A percentile compares a stretch with the other conserved stretches of the same genome.
Evolutionary conservation across 805 yeast genomes (phyloP).

Genomic region (Yarrowia sp.): DNA sequence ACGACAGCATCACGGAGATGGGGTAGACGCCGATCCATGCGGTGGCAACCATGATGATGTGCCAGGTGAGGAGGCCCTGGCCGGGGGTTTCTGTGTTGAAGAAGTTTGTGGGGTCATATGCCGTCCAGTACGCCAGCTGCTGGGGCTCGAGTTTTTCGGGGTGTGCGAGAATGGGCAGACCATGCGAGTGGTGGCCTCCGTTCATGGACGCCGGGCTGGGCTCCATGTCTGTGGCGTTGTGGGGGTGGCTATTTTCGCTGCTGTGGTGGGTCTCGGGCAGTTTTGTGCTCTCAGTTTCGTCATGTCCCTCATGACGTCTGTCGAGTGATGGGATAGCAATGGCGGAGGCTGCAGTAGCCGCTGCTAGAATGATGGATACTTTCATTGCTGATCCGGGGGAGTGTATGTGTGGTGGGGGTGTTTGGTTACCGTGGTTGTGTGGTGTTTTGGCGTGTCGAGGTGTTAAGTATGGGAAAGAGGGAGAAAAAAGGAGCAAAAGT

Average conservation of each 20-base stretch:
- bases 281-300: background rate
- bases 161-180: slow-evolving; percentile 71
- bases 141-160: slow-evolving; percentile 67
- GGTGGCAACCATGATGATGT: slow-evolving; percentile 55
- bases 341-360: slow-evolving; percentile 14
- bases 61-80: slow-evolving; percentile 61
- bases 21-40: slow-evolving; percentile 71
- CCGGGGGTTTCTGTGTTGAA: slow-evolving; percentile 58
- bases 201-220: slow-evolving; percentile 31
- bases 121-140: slow-evolving; percentile 78
- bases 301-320: slow-evolving; percentile 17
- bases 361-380: slow-evolving; percentile 3
- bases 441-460: background rate
- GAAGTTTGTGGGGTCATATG: slow-evolving; percentile 78
- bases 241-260: background rate
- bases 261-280: background rate
- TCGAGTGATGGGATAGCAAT: background rate
- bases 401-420: background rate
- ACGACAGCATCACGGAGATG: slow-evolving; percentile 66
- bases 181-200: slow-evolving; percentile 58
- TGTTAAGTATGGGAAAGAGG: background rate
- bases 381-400: slow-evolving; percentile 2
- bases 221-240: background rate
- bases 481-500: background rate
- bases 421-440: background rate